Conservation (phyloP, 2,329 filamentous ascomycete species). For the Diaporthe sp. region DNA sequence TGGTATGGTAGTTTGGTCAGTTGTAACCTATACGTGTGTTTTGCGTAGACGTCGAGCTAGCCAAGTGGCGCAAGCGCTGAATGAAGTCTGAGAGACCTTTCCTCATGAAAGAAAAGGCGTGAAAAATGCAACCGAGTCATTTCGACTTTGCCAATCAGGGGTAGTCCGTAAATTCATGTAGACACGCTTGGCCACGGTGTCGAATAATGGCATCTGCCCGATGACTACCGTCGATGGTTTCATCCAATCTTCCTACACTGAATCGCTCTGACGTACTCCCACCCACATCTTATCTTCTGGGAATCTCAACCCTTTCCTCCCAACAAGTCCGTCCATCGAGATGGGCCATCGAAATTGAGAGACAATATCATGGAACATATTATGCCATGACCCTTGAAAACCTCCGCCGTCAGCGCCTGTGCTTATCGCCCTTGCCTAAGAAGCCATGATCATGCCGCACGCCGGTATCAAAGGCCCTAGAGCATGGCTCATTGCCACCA, state of each 20-base stretch:
- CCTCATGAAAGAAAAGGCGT: neutral
- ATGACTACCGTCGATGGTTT: neutral
- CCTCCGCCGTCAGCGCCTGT: neutral
- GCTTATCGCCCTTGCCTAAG: too few relatives aligned
- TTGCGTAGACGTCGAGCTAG: neutral
- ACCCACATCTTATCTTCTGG: neutral
- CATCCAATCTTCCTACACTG: neutral
- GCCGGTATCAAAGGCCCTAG: neutral
- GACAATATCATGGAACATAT: neutral
- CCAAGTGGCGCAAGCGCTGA: neutral
- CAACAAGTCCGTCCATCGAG: neutral
- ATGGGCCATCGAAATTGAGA: neutral
- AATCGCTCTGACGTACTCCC: neutral
- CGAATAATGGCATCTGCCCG: neutral
- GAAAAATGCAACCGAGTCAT: neutral
- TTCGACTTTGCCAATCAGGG: neutral
- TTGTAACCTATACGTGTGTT: too few relatives aligned
- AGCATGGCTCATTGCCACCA: neutral
- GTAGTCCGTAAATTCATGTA: neutral
- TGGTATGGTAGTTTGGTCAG: neutral
- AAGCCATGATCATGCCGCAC: neutral
- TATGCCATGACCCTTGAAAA: neutral
- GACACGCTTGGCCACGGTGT: neutral
- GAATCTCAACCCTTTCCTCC: too few relatives aligned
- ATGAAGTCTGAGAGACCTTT: neutral